These are phyloP conservation scores for Tetrastigma voinierianum DNA, from an alignment of 164 flowering plant genomes.

Conservation along the genomic window DNA sequence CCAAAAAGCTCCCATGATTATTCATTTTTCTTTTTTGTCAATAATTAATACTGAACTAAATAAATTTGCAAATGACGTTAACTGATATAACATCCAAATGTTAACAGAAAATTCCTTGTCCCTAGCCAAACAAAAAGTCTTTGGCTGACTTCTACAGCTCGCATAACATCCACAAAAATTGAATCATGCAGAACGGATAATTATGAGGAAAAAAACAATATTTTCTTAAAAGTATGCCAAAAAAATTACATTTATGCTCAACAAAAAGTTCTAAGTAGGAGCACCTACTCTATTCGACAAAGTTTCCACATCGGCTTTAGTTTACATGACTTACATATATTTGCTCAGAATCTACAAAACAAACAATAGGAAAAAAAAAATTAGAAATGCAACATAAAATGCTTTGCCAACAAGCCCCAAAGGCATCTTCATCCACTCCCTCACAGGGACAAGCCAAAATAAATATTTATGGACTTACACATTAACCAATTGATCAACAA, in stretches of 20 bases:
- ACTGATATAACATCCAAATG: too few relatives aligned
- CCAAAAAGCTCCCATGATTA: too few relatives aligned
- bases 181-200: background rate
- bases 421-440: background rate
- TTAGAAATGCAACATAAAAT: background rate
- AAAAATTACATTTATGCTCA: background rate
- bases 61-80: too few relatives aligned
- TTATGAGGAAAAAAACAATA: background rate
- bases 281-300: slow-evolving; percentile 38
- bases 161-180: too few relatives aligned
- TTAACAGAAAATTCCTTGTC: too few relatives aligned
- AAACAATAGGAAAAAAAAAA: slow-evolving; percentile 7
- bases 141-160: too few relatives aligned
- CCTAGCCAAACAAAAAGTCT: too few relatives aligned
- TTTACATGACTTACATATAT: slow-evolving; percentile 90
- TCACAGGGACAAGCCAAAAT: too few relatives aligned
- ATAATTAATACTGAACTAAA: too few relatives aligned
- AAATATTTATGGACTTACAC: too few relatives aligned
- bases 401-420: background rate
- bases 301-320: slow-evolving; percentile 66
- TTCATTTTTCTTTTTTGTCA: too few relatives aligned
- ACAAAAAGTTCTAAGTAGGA: background rate
- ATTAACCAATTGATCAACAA: background rate
- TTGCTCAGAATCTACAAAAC: slow-evolving; percentile 78
- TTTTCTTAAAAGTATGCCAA: background rate